Evolutionary conservation across 2,329 filamentous ascomycete species (phyloP), one percentile per base, ranked within the genome.

Genomic region (Paraconiothyrium brasiliense): DNA sequence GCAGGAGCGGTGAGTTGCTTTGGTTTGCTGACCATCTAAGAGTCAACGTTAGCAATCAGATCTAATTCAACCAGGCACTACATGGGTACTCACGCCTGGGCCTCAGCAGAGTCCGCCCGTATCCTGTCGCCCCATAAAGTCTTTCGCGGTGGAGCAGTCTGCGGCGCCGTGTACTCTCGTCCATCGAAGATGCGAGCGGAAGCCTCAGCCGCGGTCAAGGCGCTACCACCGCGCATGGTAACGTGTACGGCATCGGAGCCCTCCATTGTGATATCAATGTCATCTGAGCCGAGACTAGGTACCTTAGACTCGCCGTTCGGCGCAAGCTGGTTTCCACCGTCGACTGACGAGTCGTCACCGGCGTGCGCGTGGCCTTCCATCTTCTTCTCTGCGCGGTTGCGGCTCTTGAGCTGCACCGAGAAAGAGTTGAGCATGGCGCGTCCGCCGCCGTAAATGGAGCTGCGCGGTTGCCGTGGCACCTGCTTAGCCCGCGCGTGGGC

Each of bases 1-100:
- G 64, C 16, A 76, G 54, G 2, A 76, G 65, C 7, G 61, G 66
- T 11, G 73, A 75, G 3, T 63, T 59, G 20, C 43, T 54, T 47
- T 73, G 74, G 34, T 76, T 76, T 8, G 30, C 34, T 0, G 55
- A 55, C 71, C 73, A 76, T 27, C 71, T 73, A 34, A 2, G 11
- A 54, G 39, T 67, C 60, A 8, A 24, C 56, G 27, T 58, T 64
- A 30, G 57, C 52, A n/a, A 68, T 30, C 3, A 37, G 50, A 22
- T 54, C 37, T 24, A 64, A 20, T 2, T 1, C 1, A 27, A 47
- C 6, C 27, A 11, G 44, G 62, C 47, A 20, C 27, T 6, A 6
- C 4, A 30, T 30, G 27, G 2, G 11, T 14, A 59, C 46, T 66
- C 63, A 55, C 47, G 58, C 30, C 47, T 59, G 49, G 59, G 63